These are phyloP conservation scores for Neurospora tetrasperma DNA, from an alignment of 495 filamentous ascomycete species.

Conservation along the genomic window DNA sequence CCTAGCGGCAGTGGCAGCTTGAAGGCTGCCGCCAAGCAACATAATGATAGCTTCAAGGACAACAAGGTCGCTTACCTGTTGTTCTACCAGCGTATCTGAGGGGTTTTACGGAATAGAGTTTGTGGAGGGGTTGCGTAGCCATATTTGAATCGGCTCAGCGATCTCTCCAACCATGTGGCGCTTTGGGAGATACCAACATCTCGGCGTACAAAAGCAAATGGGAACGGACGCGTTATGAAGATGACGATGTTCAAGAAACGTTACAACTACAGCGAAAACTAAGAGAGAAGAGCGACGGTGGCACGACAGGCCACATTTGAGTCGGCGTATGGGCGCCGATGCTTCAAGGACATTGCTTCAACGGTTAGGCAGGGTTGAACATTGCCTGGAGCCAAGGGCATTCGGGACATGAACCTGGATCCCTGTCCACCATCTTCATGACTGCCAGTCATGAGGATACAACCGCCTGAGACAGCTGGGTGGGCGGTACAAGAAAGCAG, in stretches of 20 bases:
- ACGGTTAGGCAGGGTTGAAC: background rate
- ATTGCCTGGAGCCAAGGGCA: background rate
- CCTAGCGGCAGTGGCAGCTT: constrained; percentile 34
- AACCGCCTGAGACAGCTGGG: background rate
- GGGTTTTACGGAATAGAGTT: background rate
- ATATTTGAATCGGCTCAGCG: background rate
- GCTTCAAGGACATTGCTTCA: background rate
- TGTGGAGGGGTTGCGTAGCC: background rate
- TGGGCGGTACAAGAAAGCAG: background rate
- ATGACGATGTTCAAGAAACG: background rate
- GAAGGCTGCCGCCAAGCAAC: constrained; percentile 44
- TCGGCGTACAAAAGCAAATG: background rate
- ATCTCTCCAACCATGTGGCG: background rate
- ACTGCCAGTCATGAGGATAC: background rate
- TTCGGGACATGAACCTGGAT: background rate
- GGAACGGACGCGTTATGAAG: background rate
- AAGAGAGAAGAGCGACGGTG: background rate
- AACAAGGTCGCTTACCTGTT: constrained; percentile 95
- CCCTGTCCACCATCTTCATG: background rate
- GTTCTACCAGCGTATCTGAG: constrained; percentile 76
- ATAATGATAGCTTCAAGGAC: constrained; percentile 69
- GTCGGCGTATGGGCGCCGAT: background rate
- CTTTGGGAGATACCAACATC: background rate
- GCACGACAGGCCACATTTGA: background rate
- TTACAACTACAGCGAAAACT: background rate